phyloP scores from a whole-genome alignment of 768 basidiomycete species.

The Boletus rubroflammeus region DNA sequence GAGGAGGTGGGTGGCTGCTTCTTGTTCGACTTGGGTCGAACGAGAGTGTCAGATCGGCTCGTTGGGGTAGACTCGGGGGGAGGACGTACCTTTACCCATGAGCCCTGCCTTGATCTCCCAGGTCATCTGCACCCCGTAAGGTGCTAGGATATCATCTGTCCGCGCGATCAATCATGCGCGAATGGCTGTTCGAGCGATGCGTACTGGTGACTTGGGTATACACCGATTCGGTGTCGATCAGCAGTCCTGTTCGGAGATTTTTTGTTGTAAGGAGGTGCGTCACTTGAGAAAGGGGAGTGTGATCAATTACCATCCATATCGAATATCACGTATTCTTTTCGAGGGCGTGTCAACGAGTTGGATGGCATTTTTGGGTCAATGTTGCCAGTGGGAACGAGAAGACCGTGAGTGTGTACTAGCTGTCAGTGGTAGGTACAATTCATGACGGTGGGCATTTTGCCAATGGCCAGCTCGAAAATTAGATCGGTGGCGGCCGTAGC shows the following conservation, averaged over 20 bases:
- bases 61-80: neutral
- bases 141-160: constrained; percentile 67
- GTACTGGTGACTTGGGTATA: constrained; percentile 79
- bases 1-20: constrained; percentile 62
- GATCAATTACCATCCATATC: constrained; percentile 61
- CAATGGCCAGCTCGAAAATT: too few species aligned
- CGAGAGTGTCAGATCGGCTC: neutral
- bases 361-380: constrained; percentile 8
- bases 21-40: constrained; percentile 51
- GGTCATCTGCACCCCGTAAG: constrained; percentile 73
- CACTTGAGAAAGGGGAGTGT: neutral
- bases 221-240: constrained; percentile 74
- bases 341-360: constrained; percentile 11
- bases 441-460: too few species aligned
- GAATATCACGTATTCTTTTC: constrained; percentile 62
- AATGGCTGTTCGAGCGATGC: constrained; percentile 14
- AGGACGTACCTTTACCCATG: constrained; percentile 73
- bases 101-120: constrained; percentile 88
- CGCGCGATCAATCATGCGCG: neutral
- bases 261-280: neutral
- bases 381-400: neutral
- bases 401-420: neutral
- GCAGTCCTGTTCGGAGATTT: constrained; percentile 44
- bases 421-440: neutral
- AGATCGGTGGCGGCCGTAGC: too few species aligned